Percentiles rank a stretch among this genome's conserved stretches.
Conservation (phyloP, 2,329 filamentous ascomycete genomes). For the Mycosphaerelloides madeirae region DNA sequence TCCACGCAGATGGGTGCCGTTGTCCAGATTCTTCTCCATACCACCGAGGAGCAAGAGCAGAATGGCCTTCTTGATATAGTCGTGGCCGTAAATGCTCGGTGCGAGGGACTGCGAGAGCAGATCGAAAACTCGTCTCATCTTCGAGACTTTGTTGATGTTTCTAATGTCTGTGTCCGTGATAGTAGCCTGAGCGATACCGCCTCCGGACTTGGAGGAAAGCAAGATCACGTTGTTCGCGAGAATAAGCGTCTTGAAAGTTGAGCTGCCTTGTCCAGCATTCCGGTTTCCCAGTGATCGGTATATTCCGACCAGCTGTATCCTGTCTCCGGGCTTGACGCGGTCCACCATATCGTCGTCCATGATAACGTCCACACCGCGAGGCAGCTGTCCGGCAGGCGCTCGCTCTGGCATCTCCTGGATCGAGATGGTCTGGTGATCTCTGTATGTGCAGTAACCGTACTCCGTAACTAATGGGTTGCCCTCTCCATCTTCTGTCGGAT, state of each 20-base stretch:
- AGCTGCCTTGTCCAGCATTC: slow-evolving; percentile 84
- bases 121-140: slow-evolving; percentile 90
- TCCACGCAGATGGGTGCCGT: slow-evolving; percentile 93
- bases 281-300: slow-evolving; percentile 92
- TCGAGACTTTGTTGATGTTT: slow-evolving; percentile 96
- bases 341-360: slow-evolving; percentile 96
- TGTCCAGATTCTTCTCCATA: slow-evolving; percentile 97
- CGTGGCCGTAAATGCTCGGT: slow-evolving; percentile 93
- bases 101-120: slow-evolving; percentile 89
- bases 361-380: slow-evolving; percentile 91
- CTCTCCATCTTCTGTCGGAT: slow-evolving; percentile 88
- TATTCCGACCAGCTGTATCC: slow-evolving; percentile 94
- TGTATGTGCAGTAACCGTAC: slow-evolving; percentile 91
- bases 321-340: slow-evolving; percentile 87
- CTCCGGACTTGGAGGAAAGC: slow-evolving; percentile 91
- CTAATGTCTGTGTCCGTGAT: slow-evolving; percentile 97
- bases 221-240: slow-evolving; percentile 93
- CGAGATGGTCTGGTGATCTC: slow-evolving; percentile 94
- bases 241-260: slow-evolving; percentile 89
- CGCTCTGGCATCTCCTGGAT: slow-evolving; percentile 99
- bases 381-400: slow-evolving; percentile 90
- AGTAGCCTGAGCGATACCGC: slow-evolving; percentile 81
- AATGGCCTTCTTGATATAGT: slow-evolving; percentile 97
- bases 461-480: slow-evolving; percentile 91
- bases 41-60: slow-evolving; percentile 90